These are phyloP conservation scores for Fragilariopsis cylindrus DNA, from an alignment of 108 stramenopile species.

Conservation along the genomic window DNA sequence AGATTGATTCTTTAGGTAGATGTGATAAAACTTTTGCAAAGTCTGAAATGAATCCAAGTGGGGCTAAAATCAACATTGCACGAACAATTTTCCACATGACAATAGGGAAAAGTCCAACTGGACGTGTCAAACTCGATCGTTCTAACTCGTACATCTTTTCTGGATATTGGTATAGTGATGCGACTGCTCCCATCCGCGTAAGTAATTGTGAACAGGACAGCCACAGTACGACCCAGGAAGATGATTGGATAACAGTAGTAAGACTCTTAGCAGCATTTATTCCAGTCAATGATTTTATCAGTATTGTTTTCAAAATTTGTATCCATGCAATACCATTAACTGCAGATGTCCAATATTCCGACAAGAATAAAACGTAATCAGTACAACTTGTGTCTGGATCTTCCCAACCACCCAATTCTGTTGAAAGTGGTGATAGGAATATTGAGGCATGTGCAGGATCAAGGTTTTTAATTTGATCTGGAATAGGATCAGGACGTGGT, in stretches of 20 bases:
- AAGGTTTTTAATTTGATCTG: constrained; percentile 24
- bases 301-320: constrained; percentile 14
- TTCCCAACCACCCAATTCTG: background rate
- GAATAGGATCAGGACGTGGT: constrained; percentile 27
- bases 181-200: constrained; percentile 58
- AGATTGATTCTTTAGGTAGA: constrained; percentile 6
- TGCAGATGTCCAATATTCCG: constrained; percentile 68
- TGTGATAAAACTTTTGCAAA: constrained; percentile 20
- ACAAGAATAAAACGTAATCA: constrained; percentile 51
- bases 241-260: background rate
- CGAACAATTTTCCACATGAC: constrained; percentile 38
- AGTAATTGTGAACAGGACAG: constrained; percentile 34
- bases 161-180: constrained; percentile 61
- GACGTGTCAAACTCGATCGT: constrained; percentile 48
- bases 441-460: constrained; percentile 16
- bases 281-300: background rate
- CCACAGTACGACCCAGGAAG: constrained; percentile 19
- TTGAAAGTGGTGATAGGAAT: background rate
- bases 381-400: constrained; percentile 21
- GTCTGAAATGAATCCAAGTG: constrained; percentile 51
- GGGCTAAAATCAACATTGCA: constrained; percentile 32
- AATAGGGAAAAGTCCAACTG: constrained; percentile 44
- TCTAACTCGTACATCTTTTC: constrained; percentile 54
- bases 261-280: background rate
- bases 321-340: constrained; percentile 34